These are phyloP conservation scores for Boletus bicolor DNA, from an alignment of 768 basidiomycete genomes.

Conservation along the genomic window DNA sequence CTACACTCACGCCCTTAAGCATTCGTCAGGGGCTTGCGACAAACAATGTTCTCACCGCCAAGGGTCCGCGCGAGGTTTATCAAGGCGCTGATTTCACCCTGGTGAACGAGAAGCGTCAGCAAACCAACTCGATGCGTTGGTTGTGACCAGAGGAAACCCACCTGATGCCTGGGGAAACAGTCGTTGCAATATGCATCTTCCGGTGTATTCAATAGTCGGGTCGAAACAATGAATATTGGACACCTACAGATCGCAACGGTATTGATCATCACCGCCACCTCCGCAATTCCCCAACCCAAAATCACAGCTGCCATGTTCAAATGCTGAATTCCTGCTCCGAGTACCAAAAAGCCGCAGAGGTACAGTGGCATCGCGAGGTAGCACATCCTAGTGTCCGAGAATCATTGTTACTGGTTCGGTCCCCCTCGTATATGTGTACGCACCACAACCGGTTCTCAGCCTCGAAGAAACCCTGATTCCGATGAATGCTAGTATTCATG, in stretches of 20 bases:
- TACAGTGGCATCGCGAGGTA: conserved; percentile 41
- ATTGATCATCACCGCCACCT: conserved; percentile 35
- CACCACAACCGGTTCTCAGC: conserved; percentile 47
- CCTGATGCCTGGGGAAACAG: conserved; percentile 35
- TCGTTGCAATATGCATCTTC: conserved; percentile 40
- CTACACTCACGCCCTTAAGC: conserved; percentile 1
- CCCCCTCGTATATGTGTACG: not conserved
- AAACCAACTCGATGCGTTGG: not conserved
- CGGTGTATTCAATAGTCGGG: not conserved
- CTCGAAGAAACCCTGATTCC: conserved; percentile 50
- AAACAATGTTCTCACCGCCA: conserved; percentile 20
- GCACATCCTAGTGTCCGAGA: conserved; percentile 26
- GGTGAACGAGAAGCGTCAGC: not conserved
- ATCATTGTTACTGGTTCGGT: not conserved
- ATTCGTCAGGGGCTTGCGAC: not conserved
- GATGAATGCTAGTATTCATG: conserved; percentile 40
- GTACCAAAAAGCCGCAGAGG: conserved; percentile 40
- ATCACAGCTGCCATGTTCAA: conserved; percentile 31
- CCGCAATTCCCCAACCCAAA: conserved; percentile 45
- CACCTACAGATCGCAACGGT: conserved; percentile 40
- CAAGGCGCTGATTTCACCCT: conserved; percentile 44
- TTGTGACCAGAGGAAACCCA: not conserved
- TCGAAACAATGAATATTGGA: not conserved
- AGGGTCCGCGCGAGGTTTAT: conserved; percentile 40
- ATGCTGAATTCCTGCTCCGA: conserved; percentile 39